Percentiles rank a stretch among this genome's conserved stretches.
Evolutionary conservation across 257 asterid genomes (phyloP).

Genomic region (Ophiorrhiza pumila): DNA sequence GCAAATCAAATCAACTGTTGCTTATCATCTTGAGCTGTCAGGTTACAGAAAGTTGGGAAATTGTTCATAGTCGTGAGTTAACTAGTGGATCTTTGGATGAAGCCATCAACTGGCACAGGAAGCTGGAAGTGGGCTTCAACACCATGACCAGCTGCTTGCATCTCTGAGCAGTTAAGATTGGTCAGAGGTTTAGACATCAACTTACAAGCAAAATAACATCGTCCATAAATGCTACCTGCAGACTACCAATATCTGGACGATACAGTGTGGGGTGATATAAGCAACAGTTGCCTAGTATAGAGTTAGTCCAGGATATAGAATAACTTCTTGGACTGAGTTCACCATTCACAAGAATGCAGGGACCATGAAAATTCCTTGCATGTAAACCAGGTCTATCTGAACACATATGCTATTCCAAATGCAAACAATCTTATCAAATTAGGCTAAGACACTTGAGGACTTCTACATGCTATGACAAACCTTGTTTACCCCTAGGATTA

Average conservation of each 20-base stretch:
- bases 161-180: constrained; percentile 85
- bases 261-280: constrained; percentile 76
- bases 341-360: constrained; percentile 82
- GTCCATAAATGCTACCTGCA: constrained; percentile 66
- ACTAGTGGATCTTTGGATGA: constrained; percentile 90
- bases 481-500: too few relatives aligned
- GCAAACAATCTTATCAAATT: too few relatives aligned
- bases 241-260: constrained; percentile 52
- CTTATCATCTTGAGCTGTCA: constrained; percentile 81
- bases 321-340: constrained; percentile 94
- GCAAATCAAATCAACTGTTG: constrained; percentile 18
- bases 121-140: constrained; percentile 92
- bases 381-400: constrained; percentile 82
- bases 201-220: constrained; percentile 77
- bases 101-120: constrained; percentile 89
- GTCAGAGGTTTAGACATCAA: constrained; percentile 93
- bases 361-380: constrained; percentile 81
- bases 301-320: constrained; percentile 90
- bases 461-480: too few relatives aligned
- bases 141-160: constrained; percentile 98
- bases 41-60: constrained; percentile 53
- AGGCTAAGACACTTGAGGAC: too few relatives aligned
- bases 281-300: constrained; percentile 96
- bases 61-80: constrained; percentile 65
- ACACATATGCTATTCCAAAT: too few relatives aligned